Conservation (phyloP, 148 eudicot genomes). For the Rhododendron griersonianum region DNA sequence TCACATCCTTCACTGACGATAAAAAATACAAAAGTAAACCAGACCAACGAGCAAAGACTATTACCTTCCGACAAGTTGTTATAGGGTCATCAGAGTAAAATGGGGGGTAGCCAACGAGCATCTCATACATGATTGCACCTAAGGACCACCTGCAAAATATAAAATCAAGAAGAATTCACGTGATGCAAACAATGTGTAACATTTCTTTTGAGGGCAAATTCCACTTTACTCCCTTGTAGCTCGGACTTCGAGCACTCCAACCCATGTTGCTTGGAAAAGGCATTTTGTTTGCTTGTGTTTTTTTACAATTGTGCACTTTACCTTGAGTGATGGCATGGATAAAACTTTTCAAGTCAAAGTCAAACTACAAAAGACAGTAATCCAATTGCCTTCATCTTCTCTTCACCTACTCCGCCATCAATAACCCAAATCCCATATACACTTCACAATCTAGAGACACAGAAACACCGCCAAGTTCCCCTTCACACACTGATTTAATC, state of each 20-base stretch:
- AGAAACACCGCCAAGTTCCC: not conserved
- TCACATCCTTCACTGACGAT: not conserved
- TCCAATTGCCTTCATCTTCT: not conserved
- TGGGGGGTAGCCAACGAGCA: conserved; percentile 78
- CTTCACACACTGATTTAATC: not conserved
- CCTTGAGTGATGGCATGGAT: not conserved
- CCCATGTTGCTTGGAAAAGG: not conserved
- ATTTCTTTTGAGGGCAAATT: not conserved
- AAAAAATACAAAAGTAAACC: not conserved
- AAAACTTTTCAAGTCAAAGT: not conserved
- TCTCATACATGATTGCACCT: conserved; percentile 58
- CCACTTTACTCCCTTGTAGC: not conserved
- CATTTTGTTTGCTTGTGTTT: not conserved
- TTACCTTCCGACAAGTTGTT: conserved; percentile 95
- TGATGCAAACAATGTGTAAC: not conserved
- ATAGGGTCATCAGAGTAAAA: conserved; percentile 93
- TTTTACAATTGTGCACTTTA: not conserved
- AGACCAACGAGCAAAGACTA: not conserved
- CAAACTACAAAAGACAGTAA: not conserved
- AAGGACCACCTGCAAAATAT: conserved; percentile 83
- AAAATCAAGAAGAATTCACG: not conserved
- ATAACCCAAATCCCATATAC: not conserved
- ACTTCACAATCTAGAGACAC: not conserved
- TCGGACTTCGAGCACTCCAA: not conserved
- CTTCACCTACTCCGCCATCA: not conserved